Evolutionary conservation across 768 basidiomycete species (phyloP).

Genomic region (Trametes elegans): DNA sequence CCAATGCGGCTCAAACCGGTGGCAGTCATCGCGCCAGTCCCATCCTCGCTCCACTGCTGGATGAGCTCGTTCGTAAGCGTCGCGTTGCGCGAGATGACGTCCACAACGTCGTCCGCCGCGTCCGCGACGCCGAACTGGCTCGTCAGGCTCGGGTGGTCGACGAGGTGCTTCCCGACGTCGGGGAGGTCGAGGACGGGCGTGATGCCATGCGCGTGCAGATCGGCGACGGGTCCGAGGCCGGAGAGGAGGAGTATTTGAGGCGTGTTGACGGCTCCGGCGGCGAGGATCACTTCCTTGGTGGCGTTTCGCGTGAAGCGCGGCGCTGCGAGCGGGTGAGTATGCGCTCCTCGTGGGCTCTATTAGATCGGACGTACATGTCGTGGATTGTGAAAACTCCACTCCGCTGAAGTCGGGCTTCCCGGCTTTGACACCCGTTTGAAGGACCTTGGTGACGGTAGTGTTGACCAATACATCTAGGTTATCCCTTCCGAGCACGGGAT

Average conservation of each 20-base stretch:
- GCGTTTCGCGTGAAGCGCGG: too few relatives aligned
- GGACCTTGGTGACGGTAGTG: background rate
- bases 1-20: conserved; percentile 19
- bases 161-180: conserved; percentile 31
- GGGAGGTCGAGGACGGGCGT: conserved; percentile 28
- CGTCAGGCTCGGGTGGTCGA: conserved; percentile 26
- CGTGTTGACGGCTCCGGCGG: background rate
- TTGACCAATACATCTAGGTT: background rate
- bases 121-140: background rate
- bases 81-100: background rate
- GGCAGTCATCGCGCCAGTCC: conserved; percentile 11
- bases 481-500: background rate
- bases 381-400: background rate
- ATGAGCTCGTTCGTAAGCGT: background rate
- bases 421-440: background rate
- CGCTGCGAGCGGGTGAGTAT: too few relatives aligned
- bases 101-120: background rate
- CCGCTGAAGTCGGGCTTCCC: background rate
- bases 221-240: conserved; percentile 13
- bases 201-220: conserved; percentile 18
- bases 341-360: too few relatives aligned
- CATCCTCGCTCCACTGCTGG: conserved; percentile 1
- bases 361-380: too few relatives aligned
- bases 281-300: background rate
- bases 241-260: conserved; percentile 22